Evolutionary conservation across 1,139 yeast species (phyloP).

Genomic region (Pneumocystis oryctolagi): DNA sequence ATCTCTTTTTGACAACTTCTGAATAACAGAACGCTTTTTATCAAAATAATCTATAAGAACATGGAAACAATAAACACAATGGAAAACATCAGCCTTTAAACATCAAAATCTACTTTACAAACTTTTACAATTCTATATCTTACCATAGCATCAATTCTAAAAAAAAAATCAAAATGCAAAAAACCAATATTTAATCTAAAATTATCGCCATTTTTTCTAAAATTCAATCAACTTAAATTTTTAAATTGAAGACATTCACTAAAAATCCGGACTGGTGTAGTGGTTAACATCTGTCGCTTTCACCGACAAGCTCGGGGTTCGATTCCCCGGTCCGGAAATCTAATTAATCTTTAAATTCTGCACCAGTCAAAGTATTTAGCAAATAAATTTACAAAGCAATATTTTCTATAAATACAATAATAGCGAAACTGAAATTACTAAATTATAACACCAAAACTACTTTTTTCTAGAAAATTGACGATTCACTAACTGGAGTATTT

Average conservation of each 20-base stretch:
- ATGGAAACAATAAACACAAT: background rate
- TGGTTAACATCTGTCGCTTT: conserved; percentile 63
- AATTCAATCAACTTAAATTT: background rate
- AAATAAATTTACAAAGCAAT: background rate
- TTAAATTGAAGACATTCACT: background rate
- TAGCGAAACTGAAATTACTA: background rate
- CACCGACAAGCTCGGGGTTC: conserved; percentile 63
- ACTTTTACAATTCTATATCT: background rate
- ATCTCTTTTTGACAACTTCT: background rate
- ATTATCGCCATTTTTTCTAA: background rate
- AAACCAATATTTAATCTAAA: background rate
- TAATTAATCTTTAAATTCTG: background rate
- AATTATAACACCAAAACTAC: background rate
- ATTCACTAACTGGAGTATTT: conserved; percentile 14
- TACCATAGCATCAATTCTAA: background rate
- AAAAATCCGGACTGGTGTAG: conserved; percentile 35
- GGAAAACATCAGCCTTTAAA: background rate
- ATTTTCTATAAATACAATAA: background rate
- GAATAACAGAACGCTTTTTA: background rate
- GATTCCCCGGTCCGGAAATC: conserved; percentile 37
- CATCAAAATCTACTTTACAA: background rate
- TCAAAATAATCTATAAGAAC: background rate
- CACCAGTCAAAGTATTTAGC: background rate
- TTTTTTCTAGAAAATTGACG: conserved; percentile 12
- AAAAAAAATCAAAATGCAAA: background rate